Evolutionary conservation across 768 basidiomycete species (phyloP).

Genomic region (Boletus tomentosulus): DNA sequence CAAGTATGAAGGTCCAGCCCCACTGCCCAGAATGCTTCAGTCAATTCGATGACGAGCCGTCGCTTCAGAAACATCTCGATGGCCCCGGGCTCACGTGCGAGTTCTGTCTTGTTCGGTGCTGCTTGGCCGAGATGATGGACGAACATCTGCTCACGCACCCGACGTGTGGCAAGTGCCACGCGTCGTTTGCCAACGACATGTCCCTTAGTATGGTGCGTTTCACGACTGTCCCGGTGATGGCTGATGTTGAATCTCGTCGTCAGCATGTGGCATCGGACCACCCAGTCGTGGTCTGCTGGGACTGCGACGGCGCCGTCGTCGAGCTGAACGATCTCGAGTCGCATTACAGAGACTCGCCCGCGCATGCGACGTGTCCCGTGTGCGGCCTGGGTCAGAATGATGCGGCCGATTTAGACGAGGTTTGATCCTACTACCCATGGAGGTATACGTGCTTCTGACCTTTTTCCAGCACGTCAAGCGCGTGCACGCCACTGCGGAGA

Average conservation of each 20-base stretch:
- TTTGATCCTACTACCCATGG: no score
- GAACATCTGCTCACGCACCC: slow-evolving; percentile 24
- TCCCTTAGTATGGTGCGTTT: slow-evolving; percentile 17
- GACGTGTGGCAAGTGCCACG: slow-evolving; percentile 16
- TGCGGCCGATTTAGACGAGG: no score
- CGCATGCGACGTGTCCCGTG: no score
- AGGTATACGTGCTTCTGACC: no score
- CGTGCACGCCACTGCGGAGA: no score
- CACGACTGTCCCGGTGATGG: background rate
- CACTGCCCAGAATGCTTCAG: slow-evolving; percentile 21
- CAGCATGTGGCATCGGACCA: no score
- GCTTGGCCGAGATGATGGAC: slow-evolving; percentile 22
- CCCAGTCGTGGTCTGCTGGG: slow-evolving; percentile 28
- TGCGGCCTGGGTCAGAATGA: no score
- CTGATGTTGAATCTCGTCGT: background rate
- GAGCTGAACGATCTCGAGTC: no score
- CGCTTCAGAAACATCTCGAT: slow-evolving; percentile 18
- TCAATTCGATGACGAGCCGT: slow-evolving; percentile 14
- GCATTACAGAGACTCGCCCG: no score
- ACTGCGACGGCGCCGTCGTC: slow-evolving; percentile 24
- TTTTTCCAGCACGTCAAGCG: no score
- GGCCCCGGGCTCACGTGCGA: slow-evolving; percentile 16
- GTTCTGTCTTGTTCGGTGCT: slow-evolving; percentile 17
- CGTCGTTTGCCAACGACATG: slow-evolving; percentile 18
- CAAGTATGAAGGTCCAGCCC: no score